Evolutionary conservation across 805 yeast species (phyloP), one percentile per base, ranked within the genome.

Genomic region (Wickerhamiella kazuoi): DNA sequence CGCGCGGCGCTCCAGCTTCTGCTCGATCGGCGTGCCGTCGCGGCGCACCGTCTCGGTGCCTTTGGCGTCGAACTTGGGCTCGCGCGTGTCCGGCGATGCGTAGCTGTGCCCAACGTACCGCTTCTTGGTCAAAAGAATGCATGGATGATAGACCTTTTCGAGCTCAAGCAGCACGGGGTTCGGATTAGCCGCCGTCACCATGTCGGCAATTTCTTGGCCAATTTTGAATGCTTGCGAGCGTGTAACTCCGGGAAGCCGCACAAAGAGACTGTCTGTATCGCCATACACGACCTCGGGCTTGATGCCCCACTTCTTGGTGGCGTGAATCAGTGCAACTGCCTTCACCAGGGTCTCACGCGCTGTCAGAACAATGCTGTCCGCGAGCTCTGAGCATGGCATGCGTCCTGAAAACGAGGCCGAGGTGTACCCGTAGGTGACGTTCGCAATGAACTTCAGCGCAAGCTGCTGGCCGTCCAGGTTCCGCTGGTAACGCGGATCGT

Each of bases 351-450:
- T 78, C 56, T 87, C 96, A 39, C 97, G 63, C 0, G 90, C 98
- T 0, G 90, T 75, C 18, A 84, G 74, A 1, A 90, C 98, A 54
- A 90, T 82, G 11, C 93, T 79, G 59, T 90, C 98, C 0, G 98
- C 94, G 23, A 90, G 68, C 53, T 86, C 97, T 0, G 94, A 75
- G 50, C 90, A 81, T 0, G 98, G 97, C 98, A 90, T 90, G 45
- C 98, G 63, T 0, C 98, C 98, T 7, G 94, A 82, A 52, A 79
- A 90, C 0, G 94, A 74, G 0, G 98, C 98, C 1, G 95, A 79
- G 0, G 96, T 69, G 53, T 90, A 90, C 0, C 98, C 98, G 60
- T 90, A 90, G 0, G 95, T 87, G 7, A 90, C 98, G 56, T 84
- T 86, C 1, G 98, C 96, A 33, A 84, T 76, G 36, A 87, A 62